Base-by-base conservation (phyloP, 257 asterid species). In the Solanum chmielewskii region DNA sequence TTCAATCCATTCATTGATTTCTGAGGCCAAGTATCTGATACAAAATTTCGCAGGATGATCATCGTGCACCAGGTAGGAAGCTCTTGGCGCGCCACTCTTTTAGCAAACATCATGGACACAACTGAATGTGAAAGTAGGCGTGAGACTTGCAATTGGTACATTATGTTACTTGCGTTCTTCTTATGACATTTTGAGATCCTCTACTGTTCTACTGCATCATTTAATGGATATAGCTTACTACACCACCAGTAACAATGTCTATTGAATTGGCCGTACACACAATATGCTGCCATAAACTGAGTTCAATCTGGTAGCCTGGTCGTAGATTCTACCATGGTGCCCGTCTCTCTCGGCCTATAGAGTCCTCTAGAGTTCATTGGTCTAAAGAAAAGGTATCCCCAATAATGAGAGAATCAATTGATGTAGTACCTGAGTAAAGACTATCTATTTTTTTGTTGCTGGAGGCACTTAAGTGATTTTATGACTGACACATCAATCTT, bases 41-140 rank as follows among this genome's bases (percentile, higher is more conserved):
- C 45, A 78, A 76, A 86, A 49, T 83, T 89, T 90, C 88, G 91
- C 98, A 97, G 99, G 98, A 94, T 90, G 98, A 95, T 85, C 98
- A 94, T 88, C 92, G 89, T 44, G 86, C 94, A 88, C 93, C 94
- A 83, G 89, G 93, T 77, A 91, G 87, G 81, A 96, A 95, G 91
- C 98, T 93, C 90, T 88, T 97, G 96, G 91, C 97, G 12, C 92
- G 90, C 29, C 92, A 93, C 90, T 95, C 99, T 86, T 93, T 94
- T 88, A 94, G 92, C 95, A 94, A 92, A 90, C 92, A 90, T 89
- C 93, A 92, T 74, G 96, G 97, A 77, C 93, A 90, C 88, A 94
- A 89, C 91, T 94, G 93, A 93, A 80, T 21, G 49, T 66, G 89
- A 86, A 42, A 35, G 73, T 31, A 35, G 27, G 62, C 86, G 60